These are phyloP conservation scores for Colletotrichum chlorophyti DNA, from an alignment of 2,329 filamentous ascomycete genomes.

Conservation along the genomic window DNA sequence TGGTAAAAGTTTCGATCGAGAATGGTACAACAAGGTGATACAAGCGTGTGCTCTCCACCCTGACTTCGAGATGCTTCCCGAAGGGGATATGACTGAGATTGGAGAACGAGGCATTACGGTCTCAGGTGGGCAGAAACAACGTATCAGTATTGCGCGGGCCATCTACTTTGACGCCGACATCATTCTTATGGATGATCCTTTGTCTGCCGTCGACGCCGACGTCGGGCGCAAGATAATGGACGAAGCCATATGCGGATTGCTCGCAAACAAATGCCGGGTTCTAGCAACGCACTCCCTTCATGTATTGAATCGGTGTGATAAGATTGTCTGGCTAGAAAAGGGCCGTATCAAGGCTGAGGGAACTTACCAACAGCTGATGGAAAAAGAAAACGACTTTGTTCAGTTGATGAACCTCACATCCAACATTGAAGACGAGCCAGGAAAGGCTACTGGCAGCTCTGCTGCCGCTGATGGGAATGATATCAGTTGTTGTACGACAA, in stretches of 20 bases:
- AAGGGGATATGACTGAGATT: slow-evolving; percentile 89
- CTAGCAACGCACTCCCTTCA: slow-evolving; percentile 95
- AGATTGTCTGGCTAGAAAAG: slow-evolving; percentile 91
- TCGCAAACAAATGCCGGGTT: slow-evolving; percentile 88
- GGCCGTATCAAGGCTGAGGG: slow-evolving; percentile 85
- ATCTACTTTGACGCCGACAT: slow-evolving; percentile 75
- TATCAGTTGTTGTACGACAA: too few species aligned
- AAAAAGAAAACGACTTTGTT: slow-evolving; percentile 77
- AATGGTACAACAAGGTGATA: slow-evolving; percentile 86
- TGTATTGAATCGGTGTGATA: slow-evolving; percentile 87
- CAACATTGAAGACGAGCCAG: slow-evolving; percentile 68
- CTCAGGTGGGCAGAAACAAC: slow-evolving; percentile 93
- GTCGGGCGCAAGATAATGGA: slow-evolving; percentile 85
- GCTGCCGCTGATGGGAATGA: too few species aligned
- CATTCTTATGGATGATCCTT: slow-evolving; percentile 72
- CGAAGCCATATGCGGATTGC: slow-evolving; percentile 86
- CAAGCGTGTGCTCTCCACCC: slow-evolving; percentile 84
- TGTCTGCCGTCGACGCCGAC: slow-evolving; percentile 74
- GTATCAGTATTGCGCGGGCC: slow-evolving; percentile 90
- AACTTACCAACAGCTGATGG: slow-evolving; percentile 89
- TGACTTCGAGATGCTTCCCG: slow-evolving; percentile 92
- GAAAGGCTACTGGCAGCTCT: too few species aligned
- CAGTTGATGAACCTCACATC: slow-evolving; percentile 86
- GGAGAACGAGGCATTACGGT: slow-evolving; percentile 95
- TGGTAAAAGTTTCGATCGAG: slow-evolving; percentile 75